phyloP scores from a whole-genome alignment of 2,329 filamentous ascomycete genomes.

The Fonsecaea multimorphosa region DNA sequence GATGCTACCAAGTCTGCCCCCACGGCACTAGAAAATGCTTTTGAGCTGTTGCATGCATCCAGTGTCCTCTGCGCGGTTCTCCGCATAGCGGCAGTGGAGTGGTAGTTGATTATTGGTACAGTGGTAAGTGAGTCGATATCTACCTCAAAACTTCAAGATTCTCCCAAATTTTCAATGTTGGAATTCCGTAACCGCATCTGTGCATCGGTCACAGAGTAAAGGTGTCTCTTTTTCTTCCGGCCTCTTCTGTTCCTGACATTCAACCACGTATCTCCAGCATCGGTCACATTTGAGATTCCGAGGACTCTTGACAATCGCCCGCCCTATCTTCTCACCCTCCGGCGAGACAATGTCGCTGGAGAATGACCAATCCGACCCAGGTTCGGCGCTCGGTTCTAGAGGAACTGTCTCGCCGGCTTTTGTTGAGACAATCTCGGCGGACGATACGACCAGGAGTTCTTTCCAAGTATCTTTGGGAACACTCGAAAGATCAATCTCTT shows the following conservation, averaged over 20 bases:
- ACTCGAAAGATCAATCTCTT: conserved; percentile 20
- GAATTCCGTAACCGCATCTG: conserved; percentile 31
- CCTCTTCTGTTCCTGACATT: not conserved
- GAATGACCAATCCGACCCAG: conserved; percentile 22
- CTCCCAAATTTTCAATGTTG: conserved; percentile 9
- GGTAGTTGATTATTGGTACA: conserved; percentile 26
- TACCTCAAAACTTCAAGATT: conserved; percentile 6
- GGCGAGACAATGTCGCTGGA: conserved; percentile 25
- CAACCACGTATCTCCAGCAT: conserved; percentile 80
- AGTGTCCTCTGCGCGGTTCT: not conserved
- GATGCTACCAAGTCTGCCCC: conserved; percentile 3
- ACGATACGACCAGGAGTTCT: conserved; percentile 36
- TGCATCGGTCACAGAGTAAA: conserved; percentile 33
- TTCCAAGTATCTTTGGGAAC: conserved; percentile 33
- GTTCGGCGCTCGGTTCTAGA: not conserved
- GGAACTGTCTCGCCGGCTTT: not conserved
- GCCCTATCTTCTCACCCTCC: conserved; percentile 17
- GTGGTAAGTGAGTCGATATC: conserved; percentile 10
- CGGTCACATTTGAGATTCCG: conserved; percentile 71
- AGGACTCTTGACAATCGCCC: conserved; percentile 27
- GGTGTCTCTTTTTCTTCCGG: conserved; percentile 4
- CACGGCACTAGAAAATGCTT: conserved; percentile 2
- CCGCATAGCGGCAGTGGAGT: not conserved
- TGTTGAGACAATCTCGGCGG: conserved; percentile 16
- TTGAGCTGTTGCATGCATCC: not conserved